Evolutionary conservation across 2,329 filamentous ascomycete genomes (phyloP).

Genomic region (Fusarium mundagurra): DNA sequence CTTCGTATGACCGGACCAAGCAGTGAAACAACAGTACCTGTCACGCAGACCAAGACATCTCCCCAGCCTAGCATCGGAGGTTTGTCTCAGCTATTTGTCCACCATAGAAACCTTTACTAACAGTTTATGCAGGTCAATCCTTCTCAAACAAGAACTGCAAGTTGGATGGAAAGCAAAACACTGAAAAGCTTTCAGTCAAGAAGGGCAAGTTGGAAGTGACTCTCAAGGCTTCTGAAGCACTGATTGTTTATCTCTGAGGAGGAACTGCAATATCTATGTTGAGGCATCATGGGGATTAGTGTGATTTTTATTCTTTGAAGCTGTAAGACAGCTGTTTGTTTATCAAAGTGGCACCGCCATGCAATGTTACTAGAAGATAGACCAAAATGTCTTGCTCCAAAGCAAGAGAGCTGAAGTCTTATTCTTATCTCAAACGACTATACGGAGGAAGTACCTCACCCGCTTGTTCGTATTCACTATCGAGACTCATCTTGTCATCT

Average conservation of each 20-base stretch:
- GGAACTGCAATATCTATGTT: neutral
- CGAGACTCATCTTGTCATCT: neutral
- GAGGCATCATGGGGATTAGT: no score
- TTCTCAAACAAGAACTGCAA: neutral
- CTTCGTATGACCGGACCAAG: neutral
- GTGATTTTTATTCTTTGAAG: rapidly evolving
- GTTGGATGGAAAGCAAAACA: neutral
- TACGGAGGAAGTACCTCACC: neutral
- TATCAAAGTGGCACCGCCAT: neutral
- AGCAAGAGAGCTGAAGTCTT: neutral
- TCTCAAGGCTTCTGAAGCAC: neutral
- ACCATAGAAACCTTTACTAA: rapidly evolving
- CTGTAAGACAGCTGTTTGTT: neutral
- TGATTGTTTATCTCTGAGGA: neutral
- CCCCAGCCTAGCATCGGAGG: neutral
- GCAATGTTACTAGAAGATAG: neutral
- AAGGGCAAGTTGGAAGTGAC: neutral
- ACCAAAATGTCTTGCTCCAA: neutral
- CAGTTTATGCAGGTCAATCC: neutral
- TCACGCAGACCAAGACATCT: neutral
- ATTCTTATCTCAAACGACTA: neutral
- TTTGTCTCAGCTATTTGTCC: neutral
- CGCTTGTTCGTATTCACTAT: neutral
- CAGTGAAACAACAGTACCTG: neutral
- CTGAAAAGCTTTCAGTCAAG: neutral